Conservation (phyloP, 208 protist species). For the Trypanosoma scelopori region DNA sequence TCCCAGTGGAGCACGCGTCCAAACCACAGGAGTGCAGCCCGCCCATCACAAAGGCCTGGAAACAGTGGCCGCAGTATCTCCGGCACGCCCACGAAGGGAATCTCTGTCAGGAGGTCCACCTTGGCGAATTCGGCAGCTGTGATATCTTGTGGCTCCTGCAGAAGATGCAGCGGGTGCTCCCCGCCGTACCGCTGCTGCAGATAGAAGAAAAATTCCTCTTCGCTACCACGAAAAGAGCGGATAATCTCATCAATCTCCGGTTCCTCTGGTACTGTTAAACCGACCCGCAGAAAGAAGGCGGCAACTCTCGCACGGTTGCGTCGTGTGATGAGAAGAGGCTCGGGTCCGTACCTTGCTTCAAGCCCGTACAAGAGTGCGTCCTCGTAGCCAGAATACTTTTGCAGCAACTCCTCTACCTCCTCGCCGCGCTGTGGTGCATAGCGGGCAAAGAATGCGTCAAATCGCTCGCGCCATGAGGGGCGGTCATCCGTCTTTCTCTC, state of each 20-base stretch:
- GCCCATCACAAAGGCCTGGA: conserved; percentile 10
- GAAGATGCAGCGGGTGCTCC: conserved; percentile 10
- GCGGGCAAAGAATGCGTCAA: conserved; percentile 13
- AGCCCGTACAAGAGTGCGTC: conserved; percentile 21
- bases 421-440: conserved; percentile 10
- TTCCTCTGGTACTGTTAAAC: background rate
- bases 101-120: conserved; percentile 17
- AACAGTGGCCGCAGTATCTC: conserved; percentile 17
- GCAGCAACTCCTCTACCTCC: conserved; percentile 9
- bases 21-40: conserved; percentile 22
- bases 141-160: conserved; percentile 3
- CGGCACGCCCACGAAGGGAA: conserved; percentile 24
- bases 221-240: conserved; percentile 7
- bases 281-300: conserved; percentile 20
- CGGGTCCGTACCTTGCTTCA: conserved; percentile 26
- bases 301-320: conserved; percentile 9
- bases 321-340: conserved; percentile 13
- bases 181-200: conserved; percentile 21
- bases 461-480: conserved; percentile 6
- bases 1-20: conserved; percentile 24
- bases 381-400: conserved; percentile 8
- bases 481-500: conserved; percentile 2
- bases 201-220: conserved; percentile 20
- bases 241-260: conserved; percentile 10
- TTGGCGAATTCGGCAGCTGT: conserved; percentile 8